Evolutionary conservation across 2,329 filamentous ascomycete genomes (phyloP).

Genomic region (Chalara sp.): DNA sequence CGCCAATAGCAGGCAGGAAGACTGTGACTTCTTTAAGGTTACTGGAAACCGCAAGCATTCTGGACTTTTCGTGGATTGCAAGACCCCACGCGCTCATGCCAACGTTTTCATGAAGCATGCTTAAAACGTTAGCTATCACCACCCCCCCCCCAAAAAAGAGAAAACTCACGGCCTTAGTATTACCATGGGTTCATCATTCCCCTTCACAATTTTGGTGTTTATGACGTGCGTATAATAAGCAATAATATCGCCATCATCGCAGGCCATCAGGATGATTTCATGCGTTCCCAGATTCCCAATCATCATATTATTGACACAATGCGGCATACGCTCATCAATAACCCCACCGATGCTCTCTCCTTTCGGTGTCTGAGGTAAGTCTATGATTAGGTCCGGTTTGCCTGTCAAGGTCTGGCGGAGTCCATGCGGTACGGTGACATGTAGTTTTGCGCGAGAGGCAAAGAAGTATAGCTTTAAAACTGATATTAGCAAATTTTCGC

Average conservation of each 20-base stretch:
- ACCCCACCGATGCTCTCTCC: constrained; percentile 42
- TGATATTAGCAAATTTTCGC: not conserved
- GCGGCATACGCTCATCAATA: constrained; percentile 44
- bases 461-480: constrained; percentile 50
- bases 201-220: not conserved
- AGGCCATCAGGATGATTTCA: constrained; percentile 62
- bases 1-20: constrained; percentile 26
- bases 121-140: constrained; percentile 4
- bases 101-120: constrained; percentile 72
- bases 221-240: constrained; percentile 53
- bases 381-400: constrained; percentile 43
- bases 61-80: constrained; percentile 31
- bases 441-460: constrained; percentile 49
- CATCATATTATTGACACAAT: constrained; percentile 63
- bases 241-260: constrained; percentile 70
- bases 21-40: constrained; percentile 58
- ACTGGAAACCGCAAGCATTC: constrained; percentile 75
- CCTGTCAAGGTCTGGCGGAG: constrained; percentile 42
- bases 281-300: constrained; percentile 62
- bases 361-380: constrained; percentile 32
- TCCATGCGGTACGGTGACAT: constrained; percentile 46
- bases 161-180: constrained; percentile 13
- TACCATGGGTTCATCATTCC: constrained; percentile 19
- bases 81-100: constrained; percentile 75
- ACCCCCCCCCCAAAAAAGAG: not conserved